A percentile compares a stretch with the other conserved stretches of the same genome.
These are phyloP conservation scores for Saccharomyces jurei DNA, from an alignment of 805 yeast genomes.

Conservation along the genomic window DNA sequence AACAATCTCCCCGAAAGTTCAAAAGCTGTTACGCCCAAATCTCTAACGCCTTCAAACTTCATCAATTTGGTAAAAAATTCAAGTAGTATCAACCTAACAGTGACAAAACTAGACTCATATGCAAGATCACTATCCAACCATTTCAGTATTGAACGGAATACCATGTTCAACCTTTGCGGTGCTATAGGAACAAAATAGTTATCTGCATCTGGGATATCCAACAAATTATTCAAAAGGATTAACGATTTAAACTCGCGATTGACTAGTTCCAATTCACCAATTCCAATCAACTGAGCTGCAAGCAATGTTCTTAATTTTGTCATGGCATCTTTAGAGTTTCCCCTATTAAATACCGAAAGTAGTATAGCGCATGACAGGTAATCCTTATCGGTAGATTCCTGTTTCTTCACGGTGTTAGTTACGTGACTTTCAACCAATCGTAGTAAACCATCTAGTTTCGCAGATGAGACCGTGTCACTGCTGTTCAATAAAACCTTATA, in stretches of 20 bases:
- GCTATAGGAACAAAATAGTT: slow-evolving; percentile 42
- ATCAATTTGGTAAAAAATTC: slow-evolving; percentile 33
- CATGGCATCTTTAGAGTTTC: slow-evolving; percentile 32
- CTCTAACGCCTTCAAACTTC: slow-evolving; percentile 31
- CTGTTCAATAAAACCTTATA: slow-evolving; percentile 26
- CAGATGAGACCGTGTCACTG: slow-evolving; percentile 24
- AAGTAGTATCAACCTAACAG: slow-evolving; percentile 44
- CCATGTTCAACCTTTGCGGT: slow-evolving; percentile 56
- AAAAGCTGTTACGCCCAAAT: slow-evolving; percentile 33
- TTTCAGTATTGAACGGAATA: slow-evolving; percentile 41
- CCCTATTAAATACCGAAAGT: slow-evolving; percentile 29
- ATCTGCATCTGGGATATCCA: slow-evolving; percentile 18
- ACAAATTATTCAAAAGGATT: slow-evolving; percentile 39
- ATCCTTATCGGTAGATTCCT: slow-evolving; percentile 29
- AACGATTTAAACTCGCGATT: slow-evolving; percentile 40
- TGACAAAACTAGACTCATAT: slow-evolving; percentile 46
- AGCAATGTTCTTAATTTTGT: slow-evolving; percentile 50
- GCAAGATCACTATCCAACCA: slow-evolving; percentile 61
- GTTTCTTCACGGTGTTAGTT: slow-evolving; percentile 26
- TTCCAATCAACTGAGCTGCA: slow-evolving; percentile 60
- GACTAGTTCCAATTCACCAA: slow-evolving; percentile 36
- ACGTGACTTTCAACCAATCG: slow-evolving; percentile 28
- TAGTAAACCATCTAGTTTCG: slow-evolving; percentile 19
- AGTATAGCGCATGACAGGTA: slow-evolving; percentile 29
- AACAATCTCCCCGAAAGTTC: slow-evolving; percentile 40